phyloP scores from a whole-genome alignment of 441 rosid species.

The Capsella rubella region DNA sequence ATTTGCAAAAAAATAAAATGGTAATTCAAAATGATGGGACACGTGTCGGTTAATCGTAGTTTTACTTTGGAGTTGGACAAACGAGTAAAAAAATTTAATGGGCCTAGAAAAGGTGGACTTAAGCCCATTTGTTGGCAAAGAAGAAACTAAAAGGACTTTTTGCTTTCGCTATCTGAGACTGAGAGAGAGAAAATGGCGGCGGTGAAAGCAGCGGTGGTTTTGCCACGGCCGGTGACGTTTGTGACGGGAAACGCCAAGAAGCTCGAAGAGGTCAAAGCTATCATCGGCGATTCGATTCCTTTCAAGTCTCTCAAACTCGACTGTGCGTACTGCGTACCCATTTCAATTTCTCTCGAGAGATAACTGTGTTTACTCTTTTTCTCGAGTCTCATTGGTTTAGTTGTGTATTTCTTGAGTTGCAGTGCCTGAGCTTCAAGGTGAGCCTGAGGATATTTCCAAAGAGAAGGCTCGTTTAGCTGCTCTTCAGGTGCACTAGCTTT shows the following conservation, averaged over 20 bases:
- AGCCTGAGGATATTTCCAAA: constrained; percentile 87
- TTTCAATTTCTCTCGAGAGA: neutral
- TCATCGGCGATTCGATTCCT: constrained; percentile 86
- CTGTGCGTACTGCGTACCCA: constrained; percentile 46
- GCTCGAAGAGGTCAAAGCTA: constrained; percentile 92
- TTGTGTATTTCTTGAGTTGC: constrained; percentile 8
- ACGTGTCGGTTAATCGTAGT: neutral
- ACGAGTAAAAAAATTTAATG: neutral
- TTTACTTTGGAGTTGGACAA: no score
- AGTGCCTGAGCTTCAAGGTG: constrained; percentile 98
- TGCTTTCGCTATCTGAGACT: constrained; percentile 8
- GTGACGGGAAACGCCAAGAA: constrained; percentile 96
- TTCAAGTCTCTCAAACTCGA: constrained; percentile 89
- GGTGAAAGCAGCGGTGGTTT: constrained; percentile 51
- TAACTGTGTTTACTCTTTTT: neutral
- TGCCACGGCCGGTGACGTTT: constrained; percentile 89
- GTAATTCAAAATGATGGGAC: no score
- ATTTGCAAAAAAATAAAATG: neutral
- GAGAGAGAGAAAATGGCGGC: constrained; percentile 46
- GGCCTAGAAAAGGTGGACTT: neutral
- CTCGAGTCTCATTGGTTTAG: neutral
- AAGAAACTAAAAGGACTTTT: neutral
- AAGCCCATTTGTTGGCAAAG: constrained; percentile 6
- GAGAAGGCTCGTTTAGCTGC: constrained; percentile 97
- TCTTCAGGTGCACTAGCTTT: constrained; percentile 51